A percentile compares a stretch with the other conserved stretches of the same genome.
Evolutionary conservation across 495 filamentous ascomycete species (phyloP).

Genomic region (Neurospora sp.): DNA sequence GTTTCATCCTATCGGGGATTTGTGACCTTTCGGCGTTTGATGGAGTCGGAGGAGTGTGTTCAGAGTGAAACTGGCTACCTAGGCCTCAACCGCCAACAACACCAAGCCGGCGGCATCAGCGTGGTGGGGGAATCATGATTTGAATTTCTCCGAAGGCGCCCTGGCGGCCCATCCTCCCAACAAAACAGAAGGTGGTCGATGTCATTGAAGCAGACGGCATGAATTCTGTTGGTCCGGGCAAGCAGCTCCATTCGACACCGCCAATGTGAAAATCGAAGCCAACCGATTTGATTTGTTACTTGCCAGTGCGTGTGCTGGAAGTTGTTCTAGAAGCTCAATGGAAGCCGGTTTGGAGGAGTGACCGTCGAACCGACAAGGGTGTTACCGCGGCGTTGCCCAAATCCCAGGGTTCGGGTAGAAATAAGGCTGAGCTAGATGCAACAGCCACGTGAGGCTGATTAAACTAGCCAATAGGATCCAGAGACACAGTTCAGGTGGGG

Average conservation of each 20-base stretch:
- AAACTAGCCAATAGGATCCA: neutral
- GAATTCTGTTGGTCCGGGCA: neutral
- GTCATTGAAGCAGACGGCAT: neutral
- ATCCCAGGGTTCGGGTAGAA: neutral
- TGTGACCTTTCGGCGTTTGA: neutral
- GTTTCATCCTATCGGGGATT: neutral
- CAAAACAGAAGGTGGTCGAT: neutral
- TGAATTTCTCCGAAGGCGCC: neutral
- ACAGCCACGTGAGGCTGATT: neutral
- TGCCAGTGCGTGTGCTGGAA: neutral
- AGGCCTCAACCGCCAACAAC: neutral
- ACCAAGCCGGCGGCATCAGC: neutral
- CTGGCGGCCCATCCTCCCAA: neutral
- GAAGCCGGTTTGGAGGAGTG: neutral
- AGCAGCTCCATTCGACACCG: neutral
- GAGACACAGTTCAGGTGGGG: neutral
- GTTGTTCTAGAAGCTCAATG: neutral
- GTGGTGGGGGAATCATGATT: neutral
- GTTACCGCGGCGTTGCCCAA: neutral
- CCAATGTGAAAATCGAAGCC: neutral
- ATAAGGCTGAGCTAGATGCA: neutral
- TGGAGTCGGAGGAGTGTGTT: neutral
- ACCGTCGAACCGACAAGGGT: neutral
- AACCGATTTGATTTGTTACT: neutral
- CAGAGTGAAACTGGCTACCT: neutral